Percentiles rank a stretch among this genome's conserved stretches.
These are phyloP conservation scores for Lentithecium fluviatile DNA, from an alignment of 495 filamentous ascomycete species.

Conservation along the genomic window DNA sequence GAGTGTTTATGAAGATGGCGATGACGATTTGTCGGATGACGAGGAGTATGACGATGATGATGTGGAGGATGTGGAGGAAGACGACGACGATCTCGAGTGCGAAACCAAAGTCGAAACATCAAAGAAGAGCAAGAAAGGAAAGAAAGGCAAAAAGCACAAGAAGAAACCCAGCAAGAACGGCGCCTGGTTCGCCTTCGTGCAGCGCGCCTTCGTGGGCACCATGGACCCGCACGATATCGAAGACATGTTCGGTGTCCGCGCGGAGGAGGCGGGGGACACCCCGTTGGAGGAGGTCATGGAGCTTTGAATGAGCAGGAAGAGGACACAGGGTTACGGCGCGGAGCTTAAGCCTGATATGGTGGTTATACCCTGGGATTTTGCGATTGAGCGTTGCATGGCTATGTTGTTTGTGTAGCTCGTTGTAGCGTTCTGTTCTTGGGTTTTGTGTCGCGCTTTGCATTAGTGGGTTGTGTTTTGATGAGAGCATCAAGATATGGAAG, in stretches of 20 bases:
- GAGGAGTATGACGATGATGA: constrained; percentile 28
- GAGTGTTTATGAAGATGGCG: constrained; percentile 17
- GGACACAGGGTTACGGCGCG: no score
- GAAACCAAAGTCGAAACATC: constrained; percentile 32
- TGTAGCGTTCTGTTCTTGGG: no score
- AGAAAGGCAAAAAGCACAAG: constrained; percentile 45
- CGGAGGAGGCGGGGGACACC: not conserved
- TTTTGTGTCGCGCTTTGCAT: no score
- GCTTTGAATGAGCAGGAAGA: constrained; percentile 14
- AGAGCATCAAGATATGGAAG: no score
- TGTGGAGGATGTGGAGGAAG: constrained; percentile 17
- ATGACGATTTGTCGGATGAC: not conserved
- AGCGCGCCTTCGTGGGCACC: constrained; percentile 76
- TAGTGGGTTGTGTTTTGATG: no score
- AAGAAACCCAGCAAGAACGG: constrained; percentile 49
- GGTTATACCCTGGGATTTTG: not conserved
- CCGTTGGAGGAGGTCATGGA: constrained; percentile 9
- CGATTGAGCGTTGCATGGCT: not conserved
- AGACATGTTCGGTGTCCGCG: constrained; percentile 37
- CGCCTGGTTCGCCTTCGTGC: constrained; percentile 73
- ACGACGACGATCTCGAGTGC: constrained; percentile 22
- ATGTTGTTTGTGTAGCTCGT: no score
- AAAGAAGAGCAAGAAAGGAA: constrained; percentile 47
- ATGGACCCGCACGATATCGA: constrained; percentile 58
- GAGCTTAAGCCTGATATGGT: not conserved